phyloP scores from a whole-genome alignment of 2,329 filamentous ascomycete species.

The Aureobasidium namibiae region DNA sequence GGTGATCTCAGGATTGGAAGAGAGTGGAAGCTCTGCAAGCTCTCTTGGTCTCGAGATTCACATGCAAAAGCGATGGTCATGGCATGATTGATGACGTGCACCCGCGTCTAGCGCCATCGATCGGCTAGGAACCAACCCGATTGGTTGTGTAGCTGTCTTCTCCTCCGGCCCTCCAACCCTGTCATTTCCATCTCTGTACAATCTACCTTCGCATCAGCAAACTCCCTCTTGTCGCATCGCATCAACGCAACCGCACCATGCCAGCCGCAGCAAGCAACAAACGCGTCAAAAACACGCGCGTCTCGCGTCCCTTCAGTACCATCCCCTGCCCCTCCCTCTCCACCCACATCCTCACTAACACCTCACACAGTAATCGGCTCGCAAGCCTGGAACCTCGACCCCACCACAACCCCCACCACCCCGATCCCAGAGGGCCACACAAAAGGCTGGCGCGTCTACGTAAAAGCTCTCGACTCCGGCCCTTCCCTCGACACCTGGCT shows the following conservation, averaged over 20 bases:
- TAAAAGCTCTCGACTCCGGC: slow-evolving; percentile 79
- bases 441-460: slow-evolving; percentile 92
- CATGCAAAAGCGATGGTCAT: background rate
- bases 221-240: background rate
- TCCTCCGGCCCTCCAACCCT: background rate
- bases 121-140: slow-evolving; percentile 1
- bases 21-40: background rate
- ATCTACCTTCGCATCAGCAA: background rate
- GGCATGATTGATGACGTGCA: slow-evolving; percentile 4
- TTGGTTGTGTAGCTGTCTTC: background rate
- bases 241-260: slow-evolving; percentile 18
- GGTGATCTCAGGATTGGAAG: background rate
- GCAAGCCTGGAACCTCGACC: slow-evolving; percentile 50
- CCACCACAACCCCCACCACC: slow-evolving; percentile 59
- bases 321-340: background rate
- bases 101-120: background rate
- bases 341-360: background rate
- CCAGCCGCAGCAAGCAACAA: slow-evolving; percentile 27
- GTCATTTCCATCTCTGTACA: background rate
- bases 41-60: background rate
- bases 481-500: slow-evolving; percentile 88
- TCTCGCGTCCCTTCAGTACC: slow-evolving; percentile 25
- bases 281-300: slow-evolving; percentile 26
- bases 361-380: slow-evolving; percentile 36
- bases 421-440: slow-evolving; percentile 84